A percentile compares a stretch with the other conserved stretches of the same genome.
These are phyloP conservation scores for Gossypium rotundifolium DNA, from an alignment of 345 rosid genomes.

Conservation along the genomic window DNA sequence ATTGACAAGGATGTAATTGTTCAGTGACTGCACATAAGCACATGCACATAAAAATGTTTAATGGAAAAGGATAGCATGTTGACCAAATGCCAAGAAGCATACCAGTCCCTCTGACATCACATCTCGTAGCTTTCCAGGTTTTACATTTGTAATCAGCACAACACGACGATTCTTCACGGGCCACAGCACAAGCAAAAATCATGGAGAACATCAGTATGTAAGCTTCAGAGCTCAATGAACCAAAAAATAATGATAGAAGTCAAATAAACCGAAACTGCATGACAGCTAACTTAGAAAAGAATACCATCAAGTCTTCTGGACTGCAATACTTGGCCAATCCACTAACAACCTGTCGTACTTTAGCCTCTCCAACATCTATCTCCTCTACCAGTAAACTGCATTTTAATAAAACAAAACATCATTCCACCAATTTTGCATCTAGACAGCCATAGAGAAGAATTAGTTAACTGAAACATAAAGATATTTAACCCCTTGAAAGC, in stretches of 20 bases:
- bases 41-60: neutral
- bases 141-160: constrained; percentile 85
- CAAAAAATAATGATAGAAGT: neutral
- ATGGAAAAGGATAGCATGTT: neutral
- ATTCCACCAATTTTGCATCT: neutral
- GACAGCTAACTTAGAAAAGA: neutral
- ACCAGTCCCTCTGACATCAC: constrained; percentile 95
- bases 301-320: constrained; percentile 80
- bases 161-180: constrained; percentile 63
- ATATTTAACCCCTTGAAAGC: neutral
- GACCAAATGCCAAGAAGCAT: constrained; percentile 21
- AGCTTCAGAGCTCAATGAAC: constrained; percentile 15
- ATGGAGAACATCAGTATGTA: constrained; percentile 14
- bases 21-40: neutral
- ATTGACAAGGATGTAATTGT: neutral
- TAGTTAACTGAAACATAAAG: neutral
- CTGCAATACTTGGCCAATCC: constrained; percentile 87
- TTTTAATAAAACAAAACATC: constrained; percentile 14
- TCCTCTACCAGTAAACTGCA: constrained; percentile 96
- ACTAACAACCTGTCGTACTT: constrained; percentile 91
- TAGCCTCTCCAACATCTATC: constrained; percentile 85
- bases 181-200: constrained; percentile 16
- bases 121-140: constrained; percentile 96
- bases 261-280: neutral
- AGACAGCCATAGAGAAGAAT: neutral